phyloP scores from a whole-genome alignment of 2,329 filamentous ascomycete species.

The Xylariaceae sp. region DNA sequence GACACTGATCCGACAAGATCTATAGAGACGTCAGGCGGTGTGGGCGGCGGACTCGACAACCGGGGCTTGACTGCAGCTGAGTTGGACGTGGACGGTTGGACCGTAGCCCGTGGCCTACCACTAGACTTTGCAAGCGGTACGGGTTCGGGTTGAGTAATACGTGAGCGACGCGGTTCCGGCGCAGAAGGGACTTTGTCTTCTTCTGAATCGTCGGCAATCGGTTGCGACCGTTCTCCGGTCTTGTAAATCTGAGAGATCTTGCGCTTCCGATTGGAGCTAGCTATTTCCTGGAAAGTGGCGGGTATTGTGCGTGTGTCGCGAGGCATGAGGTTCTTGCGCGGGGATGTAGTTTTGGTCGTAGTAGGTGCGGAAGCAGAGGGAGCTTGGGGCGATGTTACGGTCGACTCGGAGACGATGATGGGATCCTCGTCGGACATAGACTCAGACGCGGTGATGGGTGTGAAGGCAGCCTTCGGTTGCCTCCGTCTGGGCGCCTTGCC shows the following conservation, averaged over 20 bases:
- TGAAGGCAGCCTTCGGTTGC: conserved; percentile 26
- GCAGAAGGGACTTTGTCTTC: conserved; percentile 15
- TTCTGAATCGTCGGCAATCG: conserved; percentile 11
- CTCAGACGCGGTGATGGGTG: conserved; percentile 23
- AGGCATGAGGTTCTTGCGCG: conserved; percentile 13
- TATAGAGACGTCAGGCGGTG: conserved; percentile 16
- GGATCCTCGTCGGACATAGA: conserved; percentile 30
- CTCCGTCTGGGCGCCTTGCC: conserved; percentile 27
- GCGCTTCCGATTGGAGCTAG: conserved; percentile 27
- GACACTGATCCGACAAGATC: not conserved
- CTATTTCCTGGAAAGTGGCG: conserved; percentile 10
- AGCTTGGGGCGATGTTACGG: conserved; percentile 19
- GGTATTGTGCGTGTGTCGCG: conserved; percentile 12
- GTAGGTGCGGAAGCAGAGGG: conserved; percentile 20
- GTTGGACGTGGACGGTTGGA: conserved; percentile 19
- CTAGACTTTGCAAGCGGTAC: conserved; percentile 6
- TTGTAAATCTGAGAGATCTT: conserved; percentile 30
- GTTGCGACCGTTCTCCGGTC: conserved; percentile 23
- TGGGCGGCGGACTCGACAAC: conserved; percentile 31
- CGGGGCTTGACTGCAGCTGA: conserved; percentile 19
- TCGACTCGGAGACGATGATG: conserved; percentile 21
- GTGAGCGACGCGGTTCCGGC: conserved; percentile 23
- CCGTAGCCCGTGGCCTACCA: conserved; percentile 14
- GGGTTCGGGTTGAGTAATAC: conserved; percentile 19
- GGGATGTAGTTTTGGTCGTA: conserved; percentile 15